Evolutionary conservation across 2,329 filamentous ascomycete species (phyloP).

Genomic region (Beauveria scarabaeidicola): DNA sequence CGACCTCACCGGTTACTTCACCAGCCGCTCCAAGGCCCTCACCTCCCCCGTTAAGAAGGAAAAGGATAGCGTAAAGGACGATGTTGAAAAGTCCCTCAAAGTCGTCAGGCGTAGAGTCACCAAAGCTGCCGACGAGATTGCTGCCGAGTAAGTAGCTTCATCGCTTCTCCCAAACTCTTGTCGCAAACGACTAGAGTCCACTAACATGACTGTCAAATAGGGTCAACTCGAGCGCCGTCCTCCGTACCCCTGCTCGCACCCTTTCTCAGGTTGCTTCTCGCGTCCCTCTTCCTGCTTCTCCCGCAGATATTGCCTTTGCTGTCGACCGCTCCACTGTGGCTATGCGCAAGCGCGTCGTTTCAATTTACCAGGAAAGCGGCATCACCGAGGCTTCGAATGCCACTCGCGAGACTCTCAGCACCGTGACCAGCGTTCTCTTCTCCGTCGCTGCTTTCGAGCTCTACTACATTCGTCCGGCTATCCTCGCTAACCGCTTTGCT

Average conservation of each 20-base stretch:
- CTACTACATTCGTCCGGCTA: constrained; percentile 57
- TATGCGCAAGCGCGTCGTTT: constrained; percentile 56
- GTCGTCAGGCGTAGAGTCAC: constrained; percentile 36
- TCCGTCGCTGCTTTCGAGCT: constrained; percentile 62
- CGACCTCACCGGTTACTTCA: constrained; percentile 66
- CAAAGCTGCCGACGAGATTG: constrained; percentile 37
- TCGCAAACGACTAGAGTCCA: neutral
- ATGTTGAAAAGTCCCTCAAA: constrained; percentile 33
- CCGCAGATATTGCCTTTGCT: constrained; percentile 65
- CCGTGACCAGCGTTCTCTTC: constrained; percentile 62
- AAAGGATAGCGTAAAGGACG: constrained; percentile 30
- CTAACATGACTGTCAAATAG: neutral
- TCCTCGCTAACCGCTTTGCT: constrained; percentile 64
- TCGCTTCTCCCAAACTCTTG: neutral
- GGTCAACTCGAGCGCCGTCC: constrained; percentile 35
- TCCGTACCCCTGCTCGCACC: constrained; percentile 42
- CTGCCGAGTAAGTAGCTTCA: constrained; percentile 34
- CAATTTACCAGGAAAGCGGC: constrained; percentile 56
- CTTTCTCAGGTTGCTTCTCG: constrained; percentile 46
- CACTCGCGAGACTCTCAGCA: constrained; percentile 62
- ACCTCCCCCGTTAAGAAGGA: constrained; percentile 55
- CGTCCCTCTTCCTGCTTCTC: constrained; percentile 71
- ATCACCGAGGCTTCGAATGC: constrained; percentile 57
- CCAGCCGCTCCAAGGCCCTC: constrained; percentile 49
- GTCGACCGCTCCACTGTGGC: constrained; percentile 64